A percentile compares a stretch with the other conserved stretches of the same genome.
These are phyloP conservation scores for Tirmania nivea DNA, from an alignment of 495 filamentous ascomycete genomes.

Conservation along the genomic window DNA sequence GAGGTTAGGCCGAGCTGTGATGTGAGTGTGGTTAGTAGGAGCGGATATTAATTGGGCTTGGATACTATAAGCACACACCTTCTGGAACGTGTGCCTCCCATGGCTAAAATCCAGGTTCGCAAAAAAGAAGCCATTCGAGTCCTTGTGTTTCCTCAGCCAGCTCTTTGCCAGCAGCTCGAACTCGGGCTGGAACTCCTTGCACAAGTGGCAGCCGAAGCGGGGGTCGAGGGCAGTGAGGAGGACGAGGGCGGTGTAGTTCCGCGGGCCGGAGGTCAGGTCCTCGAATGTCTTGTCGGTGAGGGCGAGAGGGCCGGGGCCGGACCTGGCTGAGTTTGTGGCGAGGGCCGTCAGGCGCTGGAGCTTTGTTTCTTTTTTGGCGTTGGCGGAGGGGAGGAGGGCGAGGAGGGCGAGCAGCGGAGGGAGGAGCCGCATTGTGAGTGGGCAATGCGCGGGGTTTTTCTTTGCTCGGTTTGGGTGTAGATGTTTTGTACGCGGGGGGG, in stretches of 20 bases:
- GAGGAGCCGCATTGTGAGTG: constrained; percentile 20
- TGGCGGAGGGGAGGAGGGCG: constrained; percentile 30
- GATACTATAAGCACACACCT: constrained; percentile 31
- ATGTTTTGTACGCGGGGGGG: not conserved
- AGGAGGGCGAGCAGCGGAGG: constrained; percentile 33
- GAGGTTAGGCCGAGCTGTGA: constrained; percentile 81
- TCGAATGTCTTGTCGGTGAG: constrained; percentile 55
- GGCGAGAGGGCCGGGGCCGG: constrained; percentile 42
- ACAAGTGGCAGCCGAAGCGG: constrained; percentile 68
- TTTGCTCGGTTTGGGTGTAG: not conserved
- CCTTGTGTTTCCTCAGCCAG: constrained; percentile 65
- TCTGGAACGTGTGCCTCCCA: constrained; percentile 70
- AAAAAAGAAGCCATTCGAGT: constrained; percentile 56
- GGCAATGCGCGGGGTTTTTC: not conserved
- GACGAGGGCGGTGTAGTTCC: constrained; percentile 65
- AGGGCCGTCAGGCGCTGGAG: constrained; percentile 41
- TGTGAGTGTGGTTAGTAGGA: not conserved
- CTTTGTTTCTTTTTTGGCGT: constrained; percentile 25
- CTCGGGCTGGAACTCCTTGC: constrained; percentile 79
- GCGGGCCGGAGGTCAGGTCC: constrained; percentile 48
- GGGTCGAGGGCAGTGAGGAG: constrained; percentile 73
- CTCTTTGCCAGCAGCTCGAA: constrained; percentile 75
- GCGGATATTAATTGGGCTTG: constrained; percentile 4
- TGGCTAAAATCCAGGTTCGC: constrained; percentile 75
- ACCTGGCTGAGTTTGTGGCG: constrained; percentile 37